A percentile compares a stretch with the other conserved stretches of the same genome.
These are phyloP conservation scores for Alternaria sp. DNA, from an alignment of 2,329 filamentous ascomycete genomes.

Conservation along the genomic window DNA sequence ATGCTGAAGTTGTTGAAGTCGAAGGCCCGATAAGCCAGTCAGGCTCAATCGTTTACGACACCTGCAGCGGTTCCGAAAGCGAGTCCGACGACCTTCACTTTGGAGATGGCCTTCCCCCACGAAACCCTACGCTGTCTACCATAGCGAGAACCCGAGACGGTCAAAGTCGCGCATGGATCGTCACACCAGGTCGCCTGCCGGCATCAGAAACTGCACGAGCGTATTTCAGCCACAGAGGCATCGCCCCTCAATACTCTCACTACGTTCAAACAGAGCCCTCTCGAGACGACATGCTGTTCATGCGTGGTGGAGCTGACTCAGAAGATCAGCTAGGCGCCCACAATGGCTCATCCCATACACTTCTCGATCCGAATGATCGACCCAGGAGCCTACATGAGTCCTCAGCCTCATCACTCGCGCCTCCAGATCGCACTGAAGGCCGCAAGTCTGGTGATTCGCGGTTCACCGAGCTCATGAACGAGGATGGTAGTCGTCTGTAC, in stretches of 20 bases:
- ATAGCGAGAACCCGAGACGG: not conserved
- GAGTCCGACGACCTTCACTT: not conserved
- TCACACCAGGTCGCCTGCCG: slow-evolving; percentile 1
- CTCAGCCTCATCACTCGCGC: not conserved
- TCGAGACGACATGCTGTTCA: not conserved
- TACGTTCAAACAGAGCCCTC: not conserved
- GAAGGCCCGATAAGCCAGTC: not conserved
- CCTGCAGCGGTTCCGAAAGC: not conserved
- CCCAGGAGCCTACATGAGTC: not conserved
- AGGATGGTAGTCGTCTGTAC: not conserved
- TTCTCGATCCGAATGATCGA: not conserved
- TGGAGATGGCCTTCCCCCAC: not conserved
- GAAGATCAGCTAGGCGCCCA: not conserved
- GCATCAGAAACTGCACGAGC: not conserved
- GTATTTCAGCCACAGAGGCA: not conserved
- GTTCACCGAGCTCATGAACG: not conserved
- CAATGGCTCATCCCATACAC: not conserved
- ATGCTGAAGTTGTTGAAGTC: not conserved
- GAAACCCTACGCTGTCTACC: not conserved
- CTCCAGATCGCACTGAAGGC: not conserved
- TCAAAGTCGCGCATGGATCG: slow-evolving; percentile 1
- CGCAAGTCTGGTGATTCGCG: not conserved
- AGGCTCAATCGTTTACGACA: not conserved
- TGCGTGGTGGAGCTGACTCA: slow-evolving; percentile 1
- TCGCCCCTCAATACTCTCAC: not conserved